These are phyloP conservation scores for Rhizopogon salebrosus DNA, from an alignment of 768 basidiomycete genomes.

Conservation along the genomic window DNA sequence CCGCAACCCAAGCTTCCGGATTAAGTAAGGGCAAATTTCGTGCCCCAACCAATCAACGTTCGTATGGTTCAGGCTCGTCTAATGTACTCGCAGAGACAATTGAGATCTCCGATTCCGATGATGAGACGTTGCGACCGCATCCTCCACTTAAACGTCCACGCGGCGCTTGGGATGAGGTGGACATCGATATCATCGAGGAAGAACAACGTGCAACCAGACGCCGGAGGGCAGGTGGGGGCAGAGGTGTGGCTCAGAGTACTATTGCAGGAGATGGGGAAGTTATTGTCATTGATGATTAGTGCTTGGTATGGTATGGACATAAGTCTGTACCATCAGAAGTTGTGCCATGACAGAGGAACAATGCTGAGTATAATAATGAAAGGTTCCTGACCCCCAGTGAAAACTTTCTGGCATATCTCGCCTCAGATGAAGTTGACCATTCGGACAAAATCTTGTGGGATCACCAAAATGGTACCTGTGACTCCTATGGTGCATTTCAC, in stretches of 20 bases:
- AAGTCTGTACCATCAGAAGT: too few relatives aligned
- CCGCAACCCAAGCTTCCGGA: neutral
- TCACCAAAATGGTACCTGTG: too few relatives aligned
- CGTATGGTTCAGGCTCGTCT: constrained; percentile 8
- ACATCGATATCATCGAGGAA: constrained; percentile 27
- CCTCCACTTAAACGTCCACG: constrained; percentile 29
- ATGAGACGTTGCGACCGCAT: constrained; percentile 12
- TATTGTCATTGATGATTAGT: constrained; percentile 40
- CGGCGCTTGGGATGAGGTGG: constrained; percentile 17
- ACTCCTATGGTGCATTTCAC: too few relatives aligned
- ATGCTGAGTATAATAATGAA: too few relatives aligned
- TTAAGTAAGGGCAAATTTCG: constrained; percentile 34
- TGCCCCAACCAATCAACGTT: constrained; percentile 7
- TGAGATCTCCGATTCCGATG: constrained; percentile 28
- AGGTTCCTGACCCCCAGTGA: too few relatives aligned
- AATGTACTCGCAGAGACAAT: constrained; percentile 15
- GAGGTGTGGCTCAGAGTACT: constrained; percentile 4
- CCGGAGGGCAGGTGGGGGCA: constrained; percentile 16
- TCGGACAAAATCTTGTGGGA: too few relatives aligned
- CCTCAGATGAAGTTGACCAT: too few relatives aligned
- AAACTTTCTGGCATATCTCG: too few relatives aligned
- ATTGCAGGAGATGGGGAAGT: constrained; percentile 28
- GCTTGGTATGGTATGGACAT: too few relatives aligned
- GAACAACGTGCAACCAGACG: constrained; percentile 20
- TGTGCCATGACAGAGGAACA: too few relatives aligned